Percentiles rank a stretch among this genome's conserved stretches.
Evolutionary conservation across 768 basidiomycete species (phyloP).

Genomic region (Boletus barrowsii): DNA sequence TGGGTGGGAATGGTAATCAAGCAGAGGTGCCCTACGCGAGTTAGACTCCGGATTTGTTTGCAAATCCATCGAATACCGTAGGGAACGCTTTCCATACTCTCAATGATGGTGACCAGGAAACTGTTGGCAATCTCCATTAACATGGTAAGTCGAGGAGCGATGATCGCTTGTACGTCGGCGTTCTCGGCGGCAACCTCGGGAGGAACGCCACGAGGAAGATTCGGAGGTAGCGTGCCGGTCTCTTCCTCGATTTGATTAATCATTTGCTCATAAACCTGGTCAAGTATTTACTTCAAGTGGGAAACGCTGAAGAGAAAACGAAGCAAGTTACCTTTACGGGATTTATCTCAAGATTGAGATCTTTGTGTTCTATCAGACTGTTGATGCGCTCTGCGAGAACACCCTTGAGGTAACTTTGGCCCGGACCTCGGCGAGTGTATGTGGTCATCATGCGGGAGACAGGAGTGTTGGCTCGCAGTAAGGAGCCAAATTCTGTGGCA

Average conservation of each 20-base stretch:
- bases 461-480: constrained; percentile 97
- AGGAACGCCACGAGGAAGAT: constrained; percentile 88
- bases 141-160: constrained; percentile 95
- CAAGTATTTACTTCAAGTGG: not conserved
- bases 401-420: constrained; percentile 97
- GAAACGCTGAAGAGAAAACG: not conserved
- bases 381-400: constrained; percentile 98
- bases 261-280: constrained; percentile 98
- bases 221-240: constrained; percentile 85
- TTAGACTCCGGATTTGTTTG: constrained; percentile 97
- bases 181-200: constrained; percentile 95
- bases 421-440: constrained; percentile 96
- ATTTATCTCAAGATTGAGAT: constrained; percentile 98
- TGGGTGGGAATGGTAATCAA: not conserved
- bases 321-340: constrained; percentile 76
- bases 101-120: constrained; percentile 96
- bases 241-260: constrained; percentile 98
- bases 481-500: constrained; percentile 97
- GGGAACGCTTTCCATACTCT: constrained; percentile 96
- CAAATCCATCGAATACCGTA: constrained; percentile 99
- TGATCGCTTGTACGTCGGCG: constrained; percentile 94
- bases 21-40: constrained; percentile 58
- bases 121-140: constrained; percentile 99
- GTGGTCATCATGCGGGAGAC: constrained; percentile 99
- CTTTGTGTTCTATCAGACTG: constrained; percentile 98